These are phyloP conservation scores for Thielaviopsis populi DNA, from an alignment of 2,329 filamentous ascomycete species.

Conservation along the genomic window DNA sequence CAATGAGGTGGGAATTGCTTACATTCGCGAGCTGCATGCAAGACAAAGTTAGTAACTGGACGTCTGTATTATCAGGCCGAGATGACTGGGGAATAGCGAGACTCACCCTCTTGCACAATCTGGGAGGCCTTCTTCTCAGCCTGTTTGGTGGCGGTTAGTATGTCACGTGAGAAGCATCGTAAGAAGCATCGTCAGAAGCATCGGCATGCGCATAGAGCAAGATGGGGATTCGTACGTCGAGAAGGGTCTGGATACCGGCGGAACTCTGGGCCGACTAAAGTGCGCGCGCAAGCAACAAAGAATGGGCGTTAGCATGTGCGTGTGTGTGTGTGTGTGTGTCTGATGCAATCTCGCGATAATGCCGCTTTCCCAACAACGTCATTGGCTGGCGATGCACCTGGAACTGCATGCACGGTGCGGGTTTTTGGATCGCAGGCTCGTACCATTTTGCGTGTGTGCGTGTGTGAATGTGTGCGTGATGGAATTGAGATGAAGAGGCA, in stretches of 20 bases:
- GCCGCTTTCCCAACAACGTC: background rate
- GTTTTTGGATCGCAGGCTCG: background rate
- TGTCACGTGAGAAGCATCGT: background rate
- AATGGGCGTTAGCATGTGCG: background rate
- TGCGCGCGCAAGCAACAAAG: background rate
- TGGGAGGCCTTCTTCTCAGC: constrained; percentile 97
- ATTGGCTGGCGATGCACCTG: background rate
- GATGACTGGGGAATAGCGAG: background rate
- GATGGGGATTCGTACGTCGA: constrained; percentile 57
- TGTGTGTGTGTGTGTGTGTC: background rate
- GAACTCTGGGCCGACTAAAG: constrained; percentile 91
- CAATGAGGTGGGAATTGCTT: constrained; percentile 25
- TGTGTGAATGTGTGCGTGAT: background rate
- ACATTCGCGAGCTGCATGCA: constrained; percentile 68
- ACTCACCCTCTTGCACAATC: constrained; percentile 88
- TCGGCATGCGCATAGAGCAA: background rate
- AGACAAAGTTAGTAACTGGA: constrained; percentile 6
- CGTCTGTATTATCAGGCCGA: background rate
- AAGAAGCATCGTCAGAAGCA: background rate
- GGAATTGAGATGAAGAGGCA: background rate
- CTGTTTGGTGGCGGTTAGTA: constrained; percentile 24
- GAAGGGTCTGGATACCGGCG: constrained; percentile 91
- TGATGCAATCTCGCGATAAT: background rate
- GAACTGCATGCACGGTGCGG: background rate
- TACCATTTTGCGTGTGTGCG: background rate